Base-by-base conservation (phyloP, 176 grass and related monocot genomes). In the Triticum dicoccoides region DNA sequence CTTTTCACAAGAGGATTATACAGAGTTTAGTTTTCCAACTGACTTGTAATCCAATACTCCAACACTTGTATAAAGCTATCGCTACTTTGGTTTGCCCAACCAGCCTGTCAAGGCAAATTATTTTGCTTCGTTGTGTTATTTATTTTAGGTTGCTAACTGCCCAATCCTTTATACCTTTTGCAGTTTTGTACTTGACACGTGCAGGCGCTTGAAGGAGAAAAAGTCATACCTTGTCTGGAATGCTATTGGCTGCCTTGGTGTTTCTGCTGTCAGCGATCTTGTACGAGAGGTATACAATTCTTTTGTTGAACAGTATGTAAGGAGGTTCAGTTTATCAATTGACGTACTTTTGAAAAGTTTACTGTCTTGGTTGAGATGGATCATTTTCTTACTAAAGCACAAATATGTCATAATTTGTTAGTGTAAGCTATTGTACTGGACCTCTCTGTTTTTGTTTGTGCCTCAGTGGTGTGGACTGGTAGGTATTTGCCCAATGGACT, bases 221-320 rank as follows among this genome's bases (percentile, higher is more conserved):
- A 98, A 95, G 37, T 94, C 93, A 7, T 98, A 94, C 79, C 92
- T 98, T 73, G 73, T 98, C 75, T 98, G 96, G 96, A 95, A 95
- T 32, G 89, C 93, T 86, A 79, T 98, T 80, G 96, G 91, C 37
- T 98, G 93, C 92, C 93, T 98, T 73, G 96, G 93, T 29, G 86
- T 93, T 76, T 92, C 91, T 87, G 89, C 80, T 83, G 81, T 98
- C 29, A 87, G 78, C 61, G 96, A 95, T 92, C 93, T 98, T 82
- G 93, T 98, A 4, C 95, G 81, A 89, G 96, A 98, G 89, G 96
- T 95, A 95, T 70, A 15, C 68, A 35, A 54, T 87, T 18, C n/a
- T 84, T 82, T 52, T 67, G 18, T 52, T 38, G 35, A 69, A 80
- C 24, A 80, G 29, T 66, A 51, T 21, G 69, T 3, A 41, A 41